These are phyloP conservation scores for Kregervanrija delftensis DNA, from an alignment of 805 yeast species.

Conservation along the genomic window DNA sequence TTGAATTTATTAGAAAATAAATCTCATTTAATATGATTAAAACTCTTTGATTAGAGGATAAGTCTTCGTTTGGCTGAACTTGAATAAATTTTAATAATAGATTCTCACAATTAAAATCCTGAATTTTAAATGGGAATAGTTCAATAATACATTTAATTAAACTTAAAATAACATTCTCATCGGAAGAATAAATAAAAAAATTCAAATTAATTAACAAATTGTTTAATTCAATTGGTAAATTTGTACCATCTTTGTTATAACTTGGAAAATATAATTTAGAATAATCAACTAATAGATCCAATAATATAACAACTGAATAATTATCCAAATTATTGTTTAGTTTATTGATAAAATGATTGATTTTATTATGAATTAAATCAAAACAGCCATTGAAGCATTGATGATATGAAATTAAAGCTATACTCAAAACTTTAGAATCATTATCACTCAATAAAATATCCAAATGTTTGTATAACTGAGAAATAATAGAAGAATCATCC, in stretches of 20 bases:
- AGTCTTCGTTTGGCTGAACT: neutral
- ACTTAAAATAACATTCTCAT: conserved; percentile 57
- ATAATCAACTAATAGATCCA: conserved; percentile 65
- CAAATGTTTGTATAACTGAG: conserved; percentile 47
- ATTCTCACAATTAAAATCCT: conserved; percentile 40
- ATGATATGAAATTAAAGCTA: conserved; percentile 54
- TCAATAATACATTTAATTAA: conserved; percentile 49
- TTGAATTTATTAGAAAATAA: conserved; percentile 22
- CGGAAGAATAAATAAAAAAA: conserved; percentile 41
- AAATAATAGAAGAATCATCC: conserved; percentile 31
- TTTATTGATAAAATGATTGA: conserved; percentile 35
- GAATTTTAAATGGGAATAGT: conserved; percentile 52
- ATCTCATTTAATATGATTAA: conserved; percentile 12
- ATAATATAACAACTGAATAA: conserved; percentile 56
- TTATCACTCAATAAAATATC: conserved; percentile 55
- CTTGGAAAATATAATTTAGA: conserved; percentile 48
- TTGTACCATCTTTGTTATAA: neutral
- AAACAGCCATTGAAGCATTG: conserved; percentile 49
- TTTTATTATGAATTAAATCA: conserved; percentile 66
- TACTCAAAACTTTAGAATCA: conserved; percentile 59
- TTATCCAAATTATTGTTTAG: conserved; percentile 51
- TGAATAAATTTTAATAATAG: conserved; percentile 33
- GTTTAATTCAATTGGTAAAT: conserved; percentile 39
- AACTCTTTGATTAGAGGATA: conserved; percentile 3
- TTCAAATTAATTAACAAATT: conserved; percentile 44